Conservation (phyloP, 2,329 filamentous ascomycete genomes). For the Venturia effusa region DNA sequence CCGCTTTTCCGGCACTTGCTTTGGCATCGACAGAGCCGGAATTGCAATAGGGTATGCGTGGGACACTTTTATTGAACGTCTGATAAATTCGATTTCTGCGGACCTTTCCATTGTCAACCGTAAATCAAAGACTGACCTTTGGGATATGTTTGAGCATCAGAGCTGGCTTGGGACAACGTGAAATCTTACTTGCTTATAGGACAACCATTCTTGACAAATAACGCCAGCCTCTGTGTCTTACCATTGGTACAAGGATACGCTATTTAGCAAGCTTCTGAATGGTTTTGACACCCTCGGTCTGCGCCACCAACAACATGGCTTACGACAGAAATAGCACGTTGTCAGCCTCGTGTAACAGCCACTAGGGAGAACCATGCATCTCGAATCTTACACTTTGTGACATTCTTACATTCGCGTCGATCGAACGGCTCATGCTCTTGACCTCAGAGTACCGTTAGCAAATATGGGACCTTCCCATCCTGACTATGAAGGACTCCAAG, state of each 20-base stretch:
- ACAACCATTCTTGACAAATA: no score
- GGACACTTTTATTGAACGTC: not conserved
- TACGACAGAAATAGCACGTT: not conserved
- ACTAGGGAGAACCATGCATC: not conserved
- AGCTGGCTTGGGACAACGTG: no score
- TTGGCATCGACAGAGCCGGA: not conserved
- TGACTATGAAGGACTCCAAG: not conserved
- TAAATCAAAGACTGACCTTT: not conserved
- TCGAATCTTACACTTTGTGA: not conserved
- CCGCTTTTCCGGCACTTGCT: not conserved
- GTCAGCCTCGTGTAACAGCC: not conserved
- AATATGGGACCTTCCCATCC: not conserved
- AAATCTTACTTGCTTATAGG: not conserved
- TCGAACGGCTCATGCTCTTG: not conserved
- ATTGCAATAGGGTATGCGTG: not conserved
- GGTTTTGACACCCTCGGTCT: not conserved
- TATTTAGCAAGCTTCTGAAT: not conserved
- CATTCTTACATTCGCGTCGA: not conserved
- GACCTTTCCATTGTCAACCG: no score
- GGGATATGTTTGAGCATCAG: not conserved
- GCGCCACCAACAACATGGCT: not conserved
- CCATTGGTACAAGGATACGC: not conserved
- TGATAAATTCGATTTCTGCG: not conserved
- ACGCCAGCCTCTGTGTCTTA: no score
- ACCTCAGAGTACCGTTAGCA: no score